These are phyloP conservation scores for Cystofilobasidium macerans DNA, from an alignment of 768 basidiomycete genomes.

Conservation along the genomic window DNA sequence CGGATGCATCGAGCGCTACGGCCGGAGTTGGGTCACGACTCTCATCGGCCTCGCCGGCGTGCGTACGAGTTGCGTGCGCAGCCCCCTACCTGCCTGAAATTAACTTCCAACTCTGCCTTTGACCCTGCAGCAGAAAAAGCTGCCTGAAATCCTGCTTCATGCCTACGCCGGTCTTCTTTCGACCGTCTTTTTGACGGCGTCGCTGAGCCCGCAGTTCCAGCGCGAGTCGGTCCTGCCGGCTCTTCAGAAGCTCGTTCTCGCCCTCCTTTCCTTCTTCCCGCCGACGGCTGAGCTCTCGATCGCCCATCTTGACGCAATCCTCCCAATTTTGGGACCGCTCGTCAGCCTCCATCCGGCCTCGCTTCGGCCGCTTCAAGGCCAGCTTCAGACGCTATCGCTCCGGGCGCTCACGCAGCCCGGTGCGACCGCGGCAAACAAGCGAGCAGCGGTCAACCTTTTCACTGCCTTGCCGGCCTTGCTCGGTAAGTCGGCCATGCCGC, in stretches of 20 bases:
- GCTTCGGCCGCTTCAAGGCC: constrained; percentile 48
- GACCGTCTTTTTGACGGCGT: constrained; percentile 51
- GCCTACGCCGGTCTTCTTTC: constrained; percentile 49
- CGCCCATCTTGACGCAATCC: constrained; percentile 42
- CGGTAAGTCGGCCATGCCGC: constrained; percentile 64
- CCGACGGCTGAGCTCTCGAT: constrained; percentile 14
- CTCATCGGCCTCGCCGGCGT: constrained; percentile 20
- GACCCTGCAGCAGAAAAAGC: constrained; percentile 43
- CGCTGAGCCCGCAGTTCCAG: constrained; percentile 64
- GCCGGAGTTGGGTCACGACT: constrained; percentile 14
- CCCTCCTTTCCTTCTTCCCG: constrained; percentile 42
- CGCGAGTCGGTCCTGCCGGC: constrained; percentile 63
- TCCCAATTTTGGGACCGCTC: constrained; percentile 47
- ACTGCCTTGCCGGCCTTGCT: constrained; percentile 57
- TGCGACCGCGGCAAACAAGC: constrained; percentile 38
- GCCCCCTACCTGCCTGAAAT: constrained; percentile 43
- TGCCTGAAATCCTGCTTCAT: constrained; percentile 5
- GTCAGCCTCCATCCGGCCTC: constrained; percentile 58
- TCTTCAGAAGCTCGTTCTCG: constrained; percentile 57
- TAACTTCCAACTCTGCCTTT: constrained; percentile 42
- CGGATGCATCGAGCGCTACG: constrained; percentile 9
- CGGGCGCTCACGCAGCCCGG: constrained; percentile 47
- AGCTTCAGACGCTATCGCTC: constrained; percentile 49
- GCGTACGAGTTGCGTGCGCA: constrained; percentile 2
- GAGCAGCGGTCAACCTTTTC: constrained; percentile 51